Evolutionary conservation across 331 rosid genomes (phyloP).

Genomic region (Cydonia oblonga): DNA sequence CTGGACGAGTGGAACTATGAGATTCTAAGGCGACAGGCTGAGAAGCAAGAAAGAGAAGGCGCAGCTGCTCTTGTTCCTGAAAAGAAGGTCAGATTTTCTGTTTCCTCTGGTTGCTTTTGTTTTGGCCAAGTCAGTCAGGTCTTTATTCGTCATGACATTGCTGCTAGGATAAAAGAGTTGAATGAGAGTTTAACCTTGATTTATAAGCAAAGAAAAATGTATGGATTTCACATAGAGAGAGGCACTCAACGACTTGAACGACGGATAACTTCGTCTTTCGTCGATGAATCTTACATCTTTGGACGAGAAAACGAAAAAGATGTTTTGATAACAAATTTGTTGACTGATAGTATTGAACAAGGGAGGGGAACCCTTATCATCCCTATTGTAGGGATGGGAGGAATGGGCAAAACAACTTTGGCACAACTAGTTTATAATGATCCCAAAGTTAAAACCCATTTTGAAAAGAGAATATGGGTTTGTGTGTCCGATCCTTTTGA

Average conservation of each 20-base stretch:
- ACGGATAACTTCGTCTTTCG: neutral
- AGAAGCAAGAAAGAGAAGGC: neutral
- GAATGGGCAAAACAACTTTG: neutral
- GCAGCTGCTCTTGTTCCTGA: neutral
- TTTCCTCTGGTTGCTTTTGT: neutral
- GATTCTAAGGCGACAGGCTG: neutral
- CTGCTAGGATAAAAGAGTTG: neutral
- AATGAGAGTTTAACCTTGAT: neutral
- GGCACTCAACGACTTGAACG: neutral
- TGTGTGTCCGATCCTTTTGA: neutral
- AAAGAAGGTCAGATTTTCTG: neutral
- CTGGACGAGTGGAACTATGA: slow-evolving; percentile 2
- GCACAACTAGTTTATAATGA: neutral
- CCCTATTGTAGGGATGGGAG: neutral
- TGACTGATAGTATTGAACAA: neutral
- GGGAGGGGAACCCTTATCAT: neutral
- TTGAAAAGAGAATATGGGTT: neutral
- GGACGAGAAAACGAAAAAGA: neutral
- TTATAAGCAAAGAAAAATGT: neutral
- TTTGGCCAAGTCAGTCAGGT: neutral
- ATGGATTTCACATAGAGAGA: neutral
- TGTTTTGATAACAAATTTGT: neutral
- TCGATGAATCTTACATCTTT: neutral
- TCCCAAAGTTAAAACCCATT: neutral
- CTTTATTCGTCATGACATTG: neutral